phyloP scores from a whole-genome alignment of 208 protist genomes.

The Acanthamoeba triangularis region DNA sequence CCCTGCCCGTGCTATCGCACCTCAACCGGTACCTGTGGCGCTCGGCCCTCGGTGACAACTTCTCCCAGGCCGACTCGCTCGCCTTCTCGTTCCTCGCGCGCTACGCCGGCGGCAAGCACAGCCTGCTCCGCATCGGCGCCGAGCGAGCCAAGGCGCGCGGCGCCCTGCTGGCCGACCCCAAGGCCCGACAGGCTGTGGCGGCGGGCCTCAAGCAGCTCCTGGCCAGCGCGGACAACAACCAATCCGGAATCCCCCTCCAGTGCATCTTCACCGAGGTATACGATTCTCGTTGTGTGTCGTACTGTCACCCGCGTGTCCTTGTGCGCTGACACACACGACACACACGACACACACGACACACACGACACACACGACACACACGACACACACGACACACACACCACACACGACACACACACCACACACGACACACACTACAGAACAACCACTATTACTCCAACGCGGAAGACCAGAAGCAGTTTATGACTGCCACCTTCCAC shows the following conservation, averaged over 20 bases:
- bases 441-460: slow-evolving; percentile 56
- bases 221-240: not conserved
- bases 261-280: slow-evolving; percentile 11
- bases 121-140: slow-evolving; percentile 47
- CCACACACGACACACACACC: not conserved
- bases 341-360: too few species aligned
- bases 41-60: not conserved
- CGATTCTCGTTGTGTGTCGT: not conserved
- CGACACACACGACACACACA: too few species aligned
- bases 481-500: not conserved
- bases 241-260: not conserved
- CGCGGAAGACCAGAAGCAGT: slow-evolving; percentile 11
- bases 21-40: slow-evolving; percentile 52
- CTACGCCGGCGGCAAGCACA: slow-evolving; percentile 28
- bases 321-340: too few species aligned
- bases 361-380: too few species aligned
- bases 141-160: not conserved
- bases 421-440: not conserved
- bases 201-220: not conserved
- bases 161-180: not conserved
- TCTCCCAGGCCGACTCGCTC: slow-evolving; percentile 20
- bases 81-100: slow-evolving; percentile 32
- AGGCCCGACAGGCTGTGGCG: not conserved
- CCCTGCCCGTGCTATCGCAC: slow-evolving; percentile 39
- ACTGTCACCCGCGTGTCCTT: not conserved